Evolutionary conservation across 345 rosid genomes (phyloP).

Genomic region (Pistacia atlantica): DNA sequence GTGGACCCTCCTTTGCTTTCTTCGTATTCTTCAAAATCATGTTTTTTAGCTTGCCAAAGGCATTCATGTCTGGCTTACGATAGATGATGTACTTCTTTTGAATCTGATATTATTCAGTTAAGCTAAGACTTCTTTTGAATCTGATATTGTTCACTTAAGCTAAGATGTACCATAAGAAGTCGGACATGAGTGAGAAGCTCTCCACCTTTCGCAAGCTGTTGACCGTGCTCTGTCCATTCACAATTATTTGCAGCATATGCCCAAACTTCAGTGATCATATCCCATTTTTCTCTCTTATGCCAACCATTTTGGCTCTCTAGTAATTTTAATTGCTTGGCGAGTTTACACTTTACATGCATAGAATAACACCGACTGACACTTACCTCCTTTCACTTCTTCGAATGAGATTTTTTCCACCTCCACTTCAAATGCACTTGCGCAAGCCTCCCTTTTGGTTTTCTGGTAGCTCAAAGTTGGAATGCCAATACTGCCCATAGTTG

Average conservation of each 20-base stretch:
- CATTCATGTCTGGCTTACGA: too few relatives aligned
- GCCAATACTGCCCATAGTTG: not conserved
- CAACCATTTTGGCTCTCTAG: not conserved
- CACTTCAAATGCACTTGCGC: not conserved
- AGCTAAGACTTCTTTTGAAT: not conserved
- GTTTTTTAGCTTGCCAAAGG: too few relatives aligned
- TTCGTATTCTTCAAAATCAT: too few relatives aligned
- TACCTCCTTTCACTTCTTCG: not conserved
- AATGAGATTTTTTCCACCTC: not conserved
- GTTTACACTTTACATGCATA: conserved; percentile 6
- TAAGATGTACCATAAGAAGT: conserved; percentile 15
- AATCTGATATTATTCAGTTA: conserved; percentile 17
- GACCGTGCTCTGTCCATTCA: not conserved
- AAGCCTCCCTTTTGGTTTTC: not conserved
- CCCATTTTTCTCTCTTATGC: not conserved
- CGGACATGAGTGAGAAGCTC: conserved; percentile 28
- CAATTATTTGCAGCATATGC: too few relatives aligned
- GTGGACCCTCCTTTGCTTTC: too few relatives aligned
- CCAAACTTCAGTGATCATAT: not conserved
- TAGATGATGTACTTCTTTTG: too few relatives aligned
- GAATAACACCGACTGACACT: not conserved
- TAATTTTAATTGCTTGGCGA: not conserved
- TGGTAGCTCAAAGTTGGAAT: not conserved
- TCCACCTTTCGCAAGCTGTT: conserved; percentile 21
- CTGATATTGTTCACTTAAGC: conserved; percentile 23